These are phyloP conservation scores for Rhynchosporium graminicola DNA, from an alignment of 2,329 filamentous ascomycete species.

Conservation along the genomic window DNA sequence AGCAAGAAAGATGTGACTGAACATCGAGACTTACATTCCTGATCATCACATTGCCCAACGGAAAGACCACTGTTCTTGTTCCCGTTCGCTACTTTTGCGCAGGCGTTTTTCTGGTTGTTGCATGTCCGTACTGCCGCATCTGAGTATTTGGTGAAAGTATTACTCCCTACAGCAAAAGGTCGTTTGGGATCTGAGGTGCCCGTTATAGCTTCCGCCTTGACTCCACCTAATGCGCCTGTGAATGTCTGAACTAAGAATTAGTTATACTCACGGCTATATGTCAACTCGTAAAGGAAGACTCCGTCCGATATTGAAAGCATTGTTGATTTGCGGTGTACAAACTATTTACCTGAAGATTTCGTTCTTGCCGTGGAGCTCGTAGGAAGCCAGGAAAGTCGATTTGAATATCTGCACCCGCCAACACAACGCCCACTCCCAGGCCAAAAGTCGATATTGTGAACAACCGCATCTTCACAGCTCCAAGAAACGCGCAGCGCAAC, in stretches of 20 bases:
- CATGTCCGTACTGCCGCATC: conserved; percentile 25
- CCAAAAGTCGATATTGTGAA: not conserved
- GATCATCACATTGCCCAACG: conserved; percentile 25
- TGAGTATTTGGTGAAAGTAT: conserved; percentile 27
- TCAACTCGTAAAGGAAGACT: not conserved
- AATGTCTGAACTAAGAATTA: conserved; percentile 23
- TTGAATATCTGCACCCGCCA: conserved; percentile 8
- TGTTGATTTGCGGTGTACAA: not conserved
- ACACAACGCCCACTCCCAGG: conserved; percentile 1
- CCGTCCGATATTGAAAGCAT: not conserved
- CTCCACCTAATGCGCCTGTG: conserved; percentile 26
- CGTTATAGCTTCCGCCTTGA: conserved; percentile 23
- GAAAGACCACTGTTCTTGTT: conserved; percentile 19
- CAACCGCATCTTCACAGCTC: not conserved
- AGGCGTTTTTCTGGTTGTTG: conserved; percentile 29
- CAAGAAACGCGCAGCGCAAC: too few species aligned
- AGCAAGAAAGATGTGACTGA: not conserved
- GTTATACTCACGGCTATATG: not conserved
- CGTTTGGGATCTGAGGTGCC: conserved; percentile 17
- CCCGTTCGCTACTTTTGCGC: conserved; percentile 25
- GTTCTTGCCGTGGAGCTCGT: conserved; percentile 4
- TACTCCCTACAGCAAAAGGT: conserved; percentile 24
- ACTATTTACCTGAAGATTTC: conserved; percentile 10
- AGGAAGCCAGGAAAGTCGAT: conserved; percentile 13
- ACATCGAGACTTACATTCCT: conserved; percentile 23